Conservation (phyloP, 108 stramenopile species). For the Nitzschia putrida region DNA sequence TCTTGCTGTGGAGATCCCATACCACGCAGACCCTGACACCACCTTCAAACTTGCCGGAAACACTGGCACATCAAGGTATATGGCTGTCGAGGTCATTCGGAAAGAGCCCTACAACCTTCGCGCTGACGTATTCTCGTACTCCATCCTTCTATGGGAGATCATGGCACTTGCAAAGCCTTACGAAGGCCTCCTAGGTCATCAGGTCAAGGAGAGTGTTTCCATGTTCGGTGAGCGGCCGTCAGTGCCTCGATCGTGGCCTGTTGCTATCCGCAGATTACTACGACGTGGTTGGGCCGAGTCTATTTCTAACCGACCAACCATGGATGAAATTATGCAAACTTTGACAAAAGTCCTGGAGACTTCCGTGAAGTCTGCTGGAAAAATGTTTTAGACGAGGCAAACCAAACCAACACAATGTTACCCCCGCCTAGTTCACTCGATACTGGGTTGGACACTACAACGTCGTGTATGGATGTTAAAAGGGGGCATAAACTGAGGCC, state of each 20-base stretch:
- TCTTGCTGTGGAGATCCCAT: constrained; percentile 51
- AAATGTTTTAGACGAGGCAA: constrained; percentile 22
- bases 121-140: constrained; percentile 86
- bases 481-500: too few species aligned
- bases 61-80: constrained; percentile 84
- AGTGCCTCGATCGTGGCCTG: constrained; percentile 53
- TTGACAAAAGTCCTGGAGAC: constrained; percentile 43
- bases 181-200: constrained; percentile 51
- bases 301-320: constrained; percentile 41
- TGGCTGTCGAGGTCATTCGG: constrained; percentile 91
- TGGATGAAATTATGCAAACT: constrained; percentile 38
- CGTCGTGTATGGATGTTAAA: too few species aligned
- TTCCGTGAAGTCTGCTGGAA: constrained; percentile 31
- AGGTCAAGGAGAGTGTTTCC: constrained; percentile 57
- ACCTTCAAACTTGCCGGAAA: constrained; percentile 60
- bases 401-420: too few species aligned
- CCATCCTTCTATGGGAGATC: constrained; percentile 75
- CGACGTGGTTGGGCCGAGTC: constrained; percentile 52
- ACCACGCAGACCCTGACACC: constrained; percentile 39
- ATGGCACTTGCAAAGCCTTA: constrained; percentile 58
- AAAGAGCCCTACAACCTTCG: constrained; percentile 89
- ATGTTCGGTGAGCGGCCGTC: constrained; percentile 56
- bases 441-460: too few species aligned
- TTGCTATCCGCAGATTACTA: constrained; percentile 42
- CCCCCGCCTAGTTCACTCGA: too few species aligned